Evolutionary conservation across 495 filamentous ascomycete species (phyloP).

Genomic region (Geoglossum glabrum): DNA sequence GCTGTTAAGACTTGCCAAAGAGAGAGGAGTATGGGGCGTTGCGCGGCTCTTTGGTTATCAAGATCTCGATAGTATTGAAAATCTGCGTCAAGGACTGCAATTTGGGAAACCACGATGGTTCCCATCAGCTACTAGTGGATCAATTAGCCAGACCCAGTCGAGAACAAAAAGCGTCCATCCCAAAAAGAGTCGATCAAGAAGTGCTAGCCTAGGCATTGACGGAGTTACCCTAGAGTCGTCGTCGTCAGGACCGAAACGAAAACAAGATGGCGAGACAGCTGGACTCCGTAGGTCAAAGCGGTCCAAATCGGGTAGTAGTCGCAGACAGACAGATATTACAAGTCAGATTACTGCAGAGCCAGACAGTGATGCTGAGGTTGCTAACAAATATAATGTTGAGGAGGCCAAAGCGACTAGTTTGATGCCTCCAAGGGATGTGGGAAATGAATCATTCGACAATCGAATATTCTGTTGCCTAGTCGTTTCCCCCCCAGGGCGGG

Average conservation of each 20-base stretch:
- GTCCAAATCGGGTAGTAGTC: neutral
- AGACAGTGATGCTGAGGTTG: slow-evolving; percentile 5
- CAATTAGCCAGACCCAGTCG: slow-evolving; percentile 8
- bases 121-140: slow-evolving; percentile 5
- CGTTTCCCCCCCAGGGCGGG: slow-evolving; percentile 6
- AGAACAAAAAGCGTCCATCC: slow-evolving; percentile 4
- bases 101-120: slow-evolving; percentile 10
- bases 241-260: neutral
- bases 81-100: slow-evolving; percentile 7
- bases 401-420: slow-evolving; percentile 7
- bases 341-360: neutral
- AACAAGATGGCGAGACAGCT: neutral
- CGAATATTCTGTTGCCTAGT: slow-evolving; percentile 8
- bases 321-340: neutral
- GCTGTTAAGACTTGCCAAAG: slow-evolving; percentile 13
- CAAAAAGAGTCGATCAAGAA: slow-evolving; percentile 6
- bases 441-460: slow-evolving; percentile 7
- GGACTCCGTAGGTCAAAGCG: neutral
- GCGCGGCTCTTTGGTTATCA: slow-evolving; percentile 4
- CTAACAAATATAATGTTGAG: neutral
- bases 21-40: slow-evolving; percentile 9
- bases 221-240: neutral
- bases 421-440: slow-evolving; percentile 1
- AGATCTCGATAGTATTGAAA: slow-evolving; percentile 6
- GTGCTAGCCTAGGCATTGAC: neutral